Base-by-base conservation (phyloP, 139 green algal species). In the Chlamydomonas sp. region DNA sequence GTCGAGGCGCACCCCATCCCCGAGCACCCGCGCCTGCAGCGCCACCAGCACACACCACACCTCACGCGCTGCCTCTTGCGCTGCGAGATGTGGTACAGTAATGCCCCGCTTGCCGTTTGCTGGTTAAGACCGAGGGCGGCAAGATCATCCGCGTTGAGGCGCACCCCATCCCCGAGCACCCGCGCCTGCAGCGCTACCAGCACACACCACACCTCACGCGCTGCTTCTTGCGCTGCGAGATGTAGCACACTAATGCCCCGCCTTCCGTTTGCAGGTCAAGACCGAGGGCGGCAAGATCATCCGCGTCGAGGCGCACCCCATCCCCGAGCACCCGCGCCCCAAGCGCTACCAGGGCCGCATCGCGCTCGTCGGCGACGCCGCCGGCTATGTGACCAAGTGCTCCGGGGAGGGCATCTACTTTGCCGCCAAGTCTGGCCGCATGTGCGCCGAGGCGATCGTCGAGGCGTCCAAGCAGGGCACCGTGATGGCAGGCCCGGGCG, bases 331-430 rank as follows among this genome's bases (percentile, higher is more conserved):
- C 88, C 93, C 93, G 13, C 82, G 93, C 63, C 93, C 93, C 6
- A 59, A 78, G 28, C 85, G 93, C 71, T 76, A 84, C 60, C 75
- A 91, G 75, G 90, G 88, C 77, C 85, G 95, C 29, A 83, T 96
- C 0, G 84, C 87, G 0, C 87, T 99, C 30, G 91, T 99, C 0
- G 95, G 95, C 29, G 95, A 99, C 65, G 95, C 95, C 43, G 95
- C 95, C 38, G 91, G 92, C 35, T 98, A 98, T 70, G 92, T 98
- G 35, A 98, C 92, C 74, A 98, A 98, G 76, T 93, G 87, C 88
- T 89, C 85, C 73, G 91, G 93, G 16, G 93, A 97, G 87, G 95
- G 95, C 81, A 99, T 99, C 81, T 99, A 99, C 88, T 99, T 99
- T 76, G 95, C 95, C 1, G 95, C 95, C 79, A 99, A 99, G 88